These are phyloP conservation scores for Spergularia bocconei DNA, from an alignment of 148 eudicot species.

Conservation along the genomic window DNA sequence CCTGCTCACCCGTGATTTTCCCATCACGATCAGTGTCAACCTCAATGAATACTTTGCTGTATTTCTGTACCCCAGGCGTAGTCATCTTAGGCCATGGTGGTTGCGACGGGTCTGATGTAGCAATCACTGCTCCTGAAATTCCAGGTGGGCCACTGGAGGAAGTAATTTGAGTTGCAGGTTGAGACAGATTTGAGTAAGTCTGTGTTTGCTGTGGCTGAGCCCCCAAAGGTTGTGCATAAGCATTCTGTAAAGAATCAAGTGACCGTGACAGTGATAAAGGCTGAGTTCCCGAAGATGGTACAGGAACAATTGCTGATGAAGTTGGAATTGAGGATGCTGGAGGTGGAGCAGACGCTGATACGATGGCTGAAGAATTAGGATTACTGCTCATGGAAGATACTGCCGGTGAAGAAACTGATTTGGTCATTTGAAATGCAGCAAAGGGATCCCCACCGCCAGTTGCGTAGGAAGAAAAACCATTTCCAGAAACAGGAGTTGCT, in stretches of 20 bases:
- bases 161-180: conserved; percentile 45
- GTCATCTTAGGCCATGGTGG: conserved; percentile 96
- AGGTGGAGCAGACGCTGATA: conserved; percentile 46
- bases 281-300: conserved; percentile 40
- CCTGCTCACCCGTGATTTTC: conserved; percentile 86
- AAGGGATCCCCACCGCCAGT: conserved; percentile 62
- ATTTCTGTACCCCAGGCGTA: conserved; percentile 78
- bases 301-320: conserved; percentile 55
- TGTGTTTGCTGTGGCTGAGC: conserved; percentile 46
- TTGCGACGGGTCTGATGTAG: conserved; percentile 52
- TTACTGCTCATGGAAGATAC: conserved; percentile 31
- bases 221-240: conserved; percentile 46
- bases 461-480: conserved; percentile 51
- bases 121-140: conserved; percentile 37
- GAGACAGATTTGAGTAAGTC: conserved; percentile 44
- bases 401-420: conserved; percentile 44
- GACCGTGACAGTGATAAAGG: conserved; percentile 54
- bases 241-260: conserved; percentile 60
- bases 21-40: conserved; percentile 95
- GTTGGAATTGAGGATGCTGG: conserved; percentile 27
- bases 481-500: conserved; percentile 47
- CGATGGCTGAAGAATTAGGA: conserved; percentile 45
- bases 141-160: conserved; percentile 45
- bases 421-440: conserved; percentile 58
- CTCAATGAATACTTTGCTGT: conserved; percentile 85